Evolutionary conservation across 2,329 filamentous ascomycete species (phyloP), one percentile per base, ranked within the genome.

Genomic region (Nectriaceae sp.): DNA sequence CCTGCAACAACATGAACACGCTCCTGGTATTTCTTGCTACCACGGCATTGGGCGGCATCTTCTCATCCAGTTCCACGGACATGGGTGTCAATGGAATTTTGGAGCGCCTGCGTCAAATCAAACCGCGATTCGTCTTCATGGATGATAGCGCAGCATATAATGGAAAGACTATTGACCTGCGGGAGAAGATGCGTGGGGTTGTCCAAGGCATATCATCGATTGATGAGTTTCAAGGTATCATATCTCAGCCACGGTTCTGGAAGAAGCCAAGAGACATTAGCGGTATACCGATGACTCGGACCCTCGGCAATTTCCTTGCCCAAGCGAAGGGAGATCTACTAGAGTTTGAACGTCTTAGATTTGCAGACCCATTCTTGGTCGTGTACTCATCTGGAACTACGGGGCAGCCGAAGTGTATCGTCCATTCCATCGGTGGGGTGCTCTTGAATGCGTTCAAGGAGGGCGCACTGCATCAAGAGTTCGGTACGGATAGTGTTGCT

Each of bases 81-180:
- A 46, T 46, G 36, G 43, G 43, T 13, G 36, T 46, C 4, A 22
- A 33, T 5, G 43, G 43, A 16, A 40, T 46, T 19, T 8, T 46
- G 3, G 15, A 40, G 6, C n/a, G 43, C 5, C n/a, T 22, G 1
- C 16, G 4, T 5, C 37, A 40, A 26, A 40, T 46, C 20, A 11
- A 21, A 16, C 43, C 24, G 10, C 22, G 24, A 15, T 21, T 29
- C 11, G 26, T 46, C 11, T 46, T 46, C n/a, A 24, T 40, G 5
- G 43, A 46, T 19, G 37, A 31, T 18, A n/a, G 6, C 3, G 21
- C 37, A 4, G 4, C 35, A 5, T 46, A 46, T 20, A 46, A 46
- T 11, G 35, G 35, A n/a, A 46, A 46, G 16, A 20, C n/a, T 11
- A 46, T 15, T 6, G 37, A 46, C 15, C 24, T 46, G 8, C 6